Evolutionary conservation across 352 stramenopile species (phyloP), one percentile per base, ranked within the genome.

Genomic region (Phytophthora pisi): DNA sequence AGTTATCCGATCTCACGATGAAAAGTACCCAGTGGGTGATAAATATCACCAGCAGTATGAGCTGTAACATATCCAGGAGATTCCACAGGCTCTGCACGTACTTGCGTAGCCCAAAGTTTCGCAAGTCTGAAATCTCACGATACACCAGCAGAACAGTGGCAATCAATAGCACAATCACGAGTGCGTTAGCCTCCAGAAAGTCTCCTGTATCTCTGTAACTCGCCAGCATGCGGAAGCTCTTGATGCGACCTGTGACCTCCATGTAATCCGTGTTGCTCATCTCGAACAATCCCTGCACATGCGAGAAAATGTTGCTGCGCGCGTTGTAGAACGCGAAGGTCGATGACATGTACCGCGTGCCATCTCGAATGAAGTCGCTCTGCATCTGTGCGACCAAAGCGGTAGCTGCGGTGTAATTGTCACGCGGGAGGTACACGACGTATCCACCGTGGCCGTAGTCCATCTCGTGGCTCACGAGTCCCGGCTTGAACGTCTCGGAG

Each of bases 41-140:
- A 54, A 92, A 89, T 13, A 85, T 61, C 23, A 92, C 72, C 1
- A 94, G 68, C 43, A 92, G 65, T 28, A 89, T 74, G 26, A 94
- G 74, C 63, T 94, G 86, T 3, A 91, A 45, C 57, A 92, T 79
- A 26, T 94, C 86, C 3, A 94, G 77, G 9, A 91, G 15, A 47
- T 94, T 94, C 86, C 86, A 94, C 9, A 94, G 77, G 50, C 82
- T 92, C 7, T 94, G 72, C 4, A 90, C 40, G 61, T 94, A 94
- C 63, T 85, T 89, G 13, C 58, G 57, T 13, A 90, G 20, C 2
- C 86, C 86, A 34, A 70, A 77, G 57, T 75, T 75, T 36, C 69
- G 73, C 56, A 91, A 47, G 45, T 90, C 81, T 1, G 72, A 66
- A 18, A 92, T 34, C 57, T 94, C 84, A 28, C 81, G 78, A 18